A percentile compares a stretch with the other conserved stretches of the same genome.
phyloP scores from a whole-genome alignment of 495 filamentous ascomycete species.

The Chaetomium tenue region DNA sequence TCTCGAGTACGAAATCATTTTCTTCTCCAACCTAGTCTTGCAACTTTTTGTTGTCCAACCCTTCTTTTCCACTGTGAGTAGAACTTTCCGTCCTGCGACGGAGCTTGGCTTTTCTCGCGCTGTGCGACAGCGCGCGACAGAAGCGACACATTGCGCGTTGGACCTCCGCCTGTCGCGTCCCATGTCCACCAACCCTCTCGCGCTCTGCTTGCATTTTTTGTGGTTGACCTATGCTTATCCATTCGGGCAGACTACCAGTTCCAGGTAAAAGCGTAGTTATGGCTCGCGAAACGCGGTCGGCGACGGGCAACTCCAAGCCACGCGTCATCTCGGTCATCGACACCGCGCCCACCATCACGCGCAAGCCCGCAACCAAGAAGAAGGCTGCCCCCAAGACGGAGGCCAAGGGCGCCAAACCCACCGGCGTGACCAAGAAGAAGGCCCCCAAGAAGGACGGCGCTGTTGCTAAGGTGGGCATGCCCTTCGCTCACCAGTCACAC shows the following conservation, averaged over 20 bases:
- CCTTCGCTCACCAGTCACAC: not conserved
- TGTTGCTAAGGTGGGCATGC: conserved; percentile 47
- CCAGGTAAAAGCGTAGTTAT: conserved; percentile 34
- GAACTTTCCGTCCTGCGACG: not conserved
- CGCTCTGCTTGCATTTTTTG: not conserved
- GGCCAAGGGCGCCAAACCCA: conserved; percentile 51
- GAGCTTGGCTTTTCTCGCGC: not conserved
- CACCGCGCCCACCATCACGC: conserved; percentile 50
- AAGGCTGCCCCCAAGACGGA: conserved; percentile 34
- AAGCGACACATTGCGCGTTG: not conserved
- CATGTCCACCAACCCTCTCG: not conserved
- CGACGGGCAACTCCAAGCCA: conserved; percentile 55
- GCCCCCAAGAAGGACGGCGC: conserved; percentile 50
- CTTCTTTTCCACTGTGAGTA: conserved; percentile 10
- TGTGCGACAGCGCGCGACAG: conserved; percentile 5
- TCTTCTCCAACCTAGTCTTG: not conserved
- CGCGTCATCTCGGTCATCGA: conserved; percentile 53
- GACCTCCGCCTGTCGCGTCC: not conserved
- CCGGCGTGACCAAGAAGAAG: conserved; percentile 56
- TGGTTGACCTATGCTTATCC: conserved; percentile 3
- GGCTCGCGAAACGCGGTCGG: conserved; percentile 56
- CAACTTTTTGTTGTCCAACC: not conserved
- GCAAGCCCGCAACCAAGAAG: conserved; percentile 45
- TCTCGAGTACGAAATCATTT: not conserved
- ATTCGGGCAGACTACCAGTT: conserved; percentile 17